A percentile compares a stretch with the other conserved stretches of the same genome.
These are phyloP conservation scores for Tylopilus felleus DNA, from an alignment of 768 basidiomycete genomes.

Conservation along the genomic window DNA sequence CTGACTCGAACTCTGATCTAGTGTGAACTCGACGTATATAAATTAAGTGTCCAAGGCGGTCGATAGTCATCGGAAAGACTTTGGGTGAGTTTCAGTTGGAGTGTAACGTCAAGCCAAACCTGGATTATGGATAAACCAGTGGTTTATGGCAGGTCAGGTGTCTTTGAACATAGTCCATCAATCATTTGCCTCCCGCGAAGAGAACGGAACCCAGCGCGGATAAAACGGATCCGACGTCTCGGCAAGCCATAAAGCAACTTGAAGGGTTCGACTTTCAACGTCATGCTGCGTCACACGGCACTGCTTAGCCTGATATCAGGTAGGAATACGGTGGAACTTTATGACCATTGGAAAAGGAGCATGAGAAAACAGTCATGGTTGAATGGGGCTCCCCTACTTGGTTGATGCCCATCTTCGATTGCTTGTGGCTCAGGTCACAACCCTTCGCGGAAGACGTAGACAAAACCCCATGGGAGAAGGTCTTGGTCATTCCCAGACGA, in stretches of 20 bases:
- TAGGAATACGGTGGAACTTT: background rate
- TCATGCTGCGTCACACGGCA: background rate
- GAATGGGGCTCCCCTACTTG: background rate
- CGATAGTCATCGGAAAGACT: background rate
- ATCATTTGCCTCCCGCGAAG: background rate
- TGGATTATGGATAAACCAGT: too few relatives aligned
- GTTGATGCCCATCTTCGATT: background rate
- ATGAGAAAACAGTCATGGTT: conserved; percentile 2
- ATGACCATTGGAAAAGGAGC: background rate
- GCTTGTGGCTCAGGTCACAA: background rate
- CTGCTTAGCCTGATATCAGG: background rate
- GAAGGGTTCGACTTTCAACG: background rate
- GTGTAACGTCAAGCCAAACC: background rate
- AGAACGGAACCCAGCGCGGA: background rate
- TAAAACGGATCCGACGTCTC: background rate
- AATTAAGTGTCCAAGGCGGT: background rate
- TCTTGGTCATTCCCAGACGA: conserved; percentile 2
- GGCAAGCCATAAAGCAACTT: background rate
- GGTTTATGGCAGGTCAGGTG: too few relatives aligned
- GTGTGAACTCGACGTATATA: background rate
- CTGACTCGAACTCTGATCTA: background rate
- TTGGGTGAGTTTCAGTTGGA: background rate
- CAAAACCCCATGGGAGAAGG: background rate
- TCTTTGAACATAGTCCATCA: background rate
- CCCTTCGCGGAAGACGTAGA: background rate